Conservation (phyloP, 768 basidiomycete genomes). For the Tulasnella sp. region DNA sequence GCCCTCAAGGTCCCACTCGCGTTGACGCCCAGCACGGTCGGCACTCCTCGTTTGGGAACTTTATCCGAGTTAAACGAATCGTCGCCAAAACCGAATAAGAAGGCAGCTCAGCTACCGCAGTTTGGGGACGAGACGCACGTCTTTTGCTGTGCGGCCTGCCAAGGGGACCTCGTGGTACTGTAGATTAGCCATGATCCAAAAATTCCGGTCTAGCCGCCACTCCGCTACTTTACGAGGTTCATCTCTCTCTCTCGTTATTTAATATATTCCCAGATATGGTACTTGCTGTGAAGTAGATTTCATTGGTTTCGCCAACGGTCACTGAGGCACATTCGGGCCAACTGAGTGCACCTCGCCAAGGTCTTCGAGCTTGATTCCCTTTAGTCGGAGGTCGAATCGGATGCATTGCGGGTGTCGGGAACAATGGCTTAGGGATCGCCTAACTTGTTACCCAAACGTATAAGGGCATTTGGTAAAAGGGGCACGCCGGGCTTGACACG, state of each 20-base stretch:
- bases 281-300: too few relatives aligned
- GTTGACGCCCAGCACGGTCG: not conserved
- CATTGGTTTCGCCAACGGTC: too few relatives aligned
- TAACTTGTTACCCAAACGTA: too few relatives aligned
- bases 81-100: not conserved
- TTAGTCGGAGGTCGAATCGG: not conserved
- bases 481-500: not conserved
- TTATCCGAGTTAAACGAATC: conserved; percentile 20
- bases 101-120: conserved; percentile 44
- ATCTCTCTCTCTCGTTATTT: not conserved
- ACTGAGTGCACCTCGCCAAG: too few relatives aligned
- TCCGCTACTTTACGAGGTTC: not conserved
- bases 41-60: conserved; percentile 26
- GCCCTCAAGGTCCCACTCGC: conserved; percentile 36
- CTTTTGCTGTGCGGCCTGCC: conserved; percentile 82
- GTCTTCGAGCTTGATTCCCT: not conserved
- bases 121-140: conserved; percentile 84
- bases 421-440: too few relatives aligned
- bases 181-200: conserved; percentile 26
- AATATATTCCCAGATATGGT: not conserved
- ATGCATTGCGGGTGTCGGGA: not conserved
- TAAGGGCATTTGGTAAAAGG: too few relatives aligned
- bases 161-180: conserved; percentile 72
- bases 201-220: not conserved
- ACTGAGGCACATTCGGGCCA: too few relatives aligned